Evolutionary conservation across 2,329 filamentous ascomycete species (phyloP), one percentile per base, ranked within the genome.

Genomic region (Anthostomella pinea): DNA sequence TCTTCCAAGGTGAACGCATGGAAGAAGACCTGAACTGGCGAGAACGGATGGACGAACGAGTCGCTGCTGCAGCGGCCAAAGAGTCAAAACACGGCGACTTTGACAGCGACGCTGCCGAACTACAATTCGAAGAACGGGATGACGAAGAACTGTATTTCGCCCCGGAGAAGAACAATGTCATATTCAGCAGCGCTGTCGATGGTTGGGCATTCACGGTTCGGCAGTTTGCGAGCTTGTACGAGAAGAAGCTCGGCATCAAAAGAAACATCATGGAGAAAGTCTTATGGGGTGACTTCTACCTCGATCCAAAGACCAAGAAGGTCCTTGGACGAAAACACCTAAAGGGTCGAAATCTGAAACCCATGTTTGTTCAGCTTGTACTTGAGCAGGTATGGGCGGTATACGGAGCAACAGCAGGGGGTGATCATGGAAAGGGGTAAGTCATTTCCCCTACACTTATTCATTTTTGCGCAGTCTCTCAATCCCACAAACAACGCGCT

Each of bases 121-220:
- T 79, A 5, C 76, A 83, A 39, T 98, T 88, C 52, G 83, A 96
- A 60, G 93, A 97, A 60, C 81, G 82, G 51, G 90, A 96, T 55
- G 93, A 98, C 56, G 90, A 97, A 60, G 90, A 96, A 60, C 82
- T 98, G 17, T 98, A 98, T 63, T 98, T 98, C 65, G 88, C 93
- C 1, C 93, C 93, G 0, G 93, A 98, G 59, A 95, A 91, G 65
- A 96, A 96, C 63, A 98, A 98, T 57, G 93, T 98, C 62, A 97
- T 98, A 47, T 98, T 98, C 62, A 89, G 88, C 68, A 97, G 91
- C 60, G 93, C 93, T 41, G 85, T 95, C 38, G 93, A 98, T 58
- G 93, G 93, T n/a, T 98, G 93, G 93, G 93, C 93, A 3, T 98
- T 98, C 56, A 98, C 93, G 0, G 83, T 95, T 32, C 80, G 89